Evolutionary conservation across 495 filamentous ascomycete genomes (phyloP).

Genomic region (Penicillium coffeae): DNA sequence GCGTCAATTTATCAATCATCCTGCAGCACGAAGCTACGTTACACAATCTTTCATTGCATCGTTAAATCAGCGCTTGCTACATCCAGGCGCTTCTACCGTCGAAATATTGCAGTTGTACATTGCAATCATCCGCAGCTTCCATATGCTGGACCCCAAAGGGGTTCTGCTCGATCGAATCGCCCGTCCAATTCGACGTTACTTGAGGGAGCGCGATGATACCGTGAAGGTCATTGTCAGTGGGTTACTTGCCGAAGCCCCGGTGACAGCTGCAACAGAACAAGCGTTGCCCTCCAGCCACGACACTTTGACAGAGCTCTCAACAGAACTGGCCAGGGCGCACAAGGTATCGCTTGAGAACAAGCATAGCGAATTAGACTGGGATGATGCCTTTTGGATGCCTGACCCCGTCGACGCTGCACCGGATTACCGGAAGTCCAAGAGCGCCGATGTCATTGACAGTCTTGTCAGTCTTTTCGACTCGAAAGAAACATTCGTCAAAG

Average conservation of each 20-base stretch:
- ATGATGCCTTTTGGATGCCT: constrained; percentile 88
- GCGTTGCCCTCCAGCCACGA: constrained; percentile 33
- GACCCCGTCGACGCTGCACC: constrained; percentile 90
- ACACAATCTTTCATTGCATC: constrained; percentile 67
- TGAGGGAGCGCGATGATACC: constrained; percentile 92
- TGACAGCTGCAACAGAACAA: constrained; percentile 33
- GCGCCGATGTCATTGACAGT: constrained; percentile 86
- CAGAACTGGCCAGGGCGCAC: constrained; percentile 63
- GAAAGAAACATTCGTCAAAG: constrained; percentile 86
- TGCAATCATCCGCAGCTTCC: constrained; percentile 84
- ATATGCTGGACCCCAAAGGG: constrained; percentile 83
- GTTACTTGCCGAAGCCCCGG: constrained; percentile 65
- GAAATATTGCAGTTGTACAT: constrained; percentile 90
- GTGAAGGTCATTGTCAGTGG: constrained; percentile 83
- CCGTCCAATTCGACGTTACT: constrained; percentile 75
- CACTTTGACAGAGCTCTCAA: constrained; percentile 69
- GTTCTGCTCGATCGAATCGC: constrained; percentile 87
- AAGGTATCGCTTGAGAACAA: constrained; percentile 46
- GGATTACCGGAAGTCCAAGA: constrained; percentile 85
- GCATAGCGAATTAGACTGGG: constrained; percentile 74
- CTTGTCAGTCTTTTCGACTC: constrained; percentile 83
- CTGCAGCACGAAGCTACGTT: constrained; percentile 56
- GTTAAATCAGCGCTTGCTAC: constrained; percentile 70
- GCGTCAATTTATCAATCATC: constrained; percentile 55
- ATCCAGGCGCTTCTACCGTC: constrained; percentile 83